A percentile compares a stretch with the other conserved stretches of the same genome.
Conservation (phyloP, 2,329 filamentous ascomycete genomes). For the Fusarium buxicola region DNA sequence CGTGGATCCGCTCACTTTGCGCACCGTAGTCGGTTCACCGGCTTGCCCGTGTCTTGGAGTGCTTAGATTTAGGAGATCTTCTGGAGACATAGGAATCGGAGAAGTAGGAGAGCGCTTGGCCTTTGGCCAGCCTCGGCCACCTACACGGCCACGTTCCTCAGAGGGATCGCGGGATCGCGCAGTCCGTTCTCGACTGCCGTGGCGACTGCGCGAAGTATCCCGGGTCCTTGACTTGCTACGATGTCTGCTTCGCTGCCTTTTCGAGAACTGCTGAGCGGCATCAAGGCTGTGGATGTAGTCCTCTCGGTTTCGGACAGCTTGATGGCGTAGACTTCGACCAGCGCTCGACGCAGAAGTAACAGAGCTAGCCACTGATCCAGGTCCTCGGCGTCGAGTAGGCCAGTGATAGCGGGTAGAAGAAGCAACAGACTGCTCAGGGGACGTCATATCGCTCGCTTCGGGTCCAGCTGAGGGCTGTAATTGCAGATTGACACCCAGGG, state of each 20-base stretch:
- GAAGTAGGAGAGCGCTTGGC: constrained; percentile 92
- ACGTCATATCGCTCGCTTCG: constrained; percentile 64
- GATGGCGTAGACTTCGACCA: constrained; percentile 62
- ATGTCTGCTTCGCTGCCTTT: constrained; percentile 66
- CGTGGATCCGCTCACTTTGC: constrained; percentile 54
- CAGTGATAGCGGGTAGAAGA: constrained; percentile 67
- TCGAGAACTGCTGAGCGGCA: constrained; percentile 74
- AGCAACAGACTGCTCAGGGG: constrained; percentile 66
- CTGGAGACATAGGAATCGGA: constrained; percentile 92
- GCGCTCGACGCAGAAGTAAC: constrained; percentile 67
- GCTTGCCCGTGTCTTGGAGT: constrained; percentile 54
- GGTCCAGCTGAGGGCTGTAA: constrained; percentile 68
- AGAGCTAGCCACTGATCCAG: constrained; percentile 68
- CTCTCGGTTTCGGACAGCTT: constrained; percentile 72
- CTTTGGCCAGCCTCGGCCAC: constrained; percentile 74
- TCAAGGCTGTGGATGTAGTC: constrained; percentile 90
- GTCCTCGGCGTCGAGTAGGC: constrained; percentile 64
- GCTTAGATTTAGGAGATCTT: constrained; percentile 77
- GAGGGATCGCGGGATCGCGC: constrained; percentile 71
- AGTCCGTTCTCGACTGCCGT: constrained; percentile 61
- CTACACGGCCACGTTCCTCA: constrained; percentile 75
- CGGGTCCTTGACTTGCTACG: constrained; percentile 61
- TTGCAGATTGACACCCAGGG: constrained; percentile 74
- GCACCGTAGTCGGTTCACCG: constrained; percentile 58
- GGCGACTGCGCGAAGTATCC: constrained; percentile 59